These are phyloP conservation scores for Boletus rex-veris DNA, from an alignment of 768 basidiomycete species.

Conservation along the genomic window DNA sequence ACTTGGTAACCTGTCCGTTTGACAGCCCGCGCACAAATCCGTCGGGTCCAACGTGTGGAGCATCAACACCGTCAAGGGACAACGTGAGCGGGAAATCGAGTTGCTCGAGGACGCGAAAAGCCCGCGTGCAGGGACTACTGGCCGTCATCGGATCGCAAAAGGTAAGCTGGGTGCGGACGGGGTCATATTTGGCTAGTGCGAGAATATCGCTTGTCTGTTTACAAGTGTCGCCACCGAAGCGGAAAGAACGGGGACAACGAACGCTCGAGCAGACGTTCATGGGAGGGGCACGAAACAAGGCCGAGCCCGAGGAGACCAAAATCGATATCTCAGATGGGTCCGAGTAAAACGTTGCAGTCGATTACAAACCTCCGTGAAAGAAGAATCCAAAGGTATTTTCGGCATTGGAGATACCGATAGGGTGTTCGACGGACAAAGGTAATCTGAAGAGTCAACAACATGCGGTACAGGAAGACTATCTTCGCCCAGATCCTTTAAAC, in stretches of 20 bases:
- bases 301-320: slow-evolving; percentile 1
- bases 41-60: slow-evolving; percentile 6
- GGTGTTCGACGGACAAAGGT: not conserved
- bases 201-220: slow-evolving; percentile 7
- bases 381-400: not conserved
- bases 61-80: slow-evolving; percentile 6
- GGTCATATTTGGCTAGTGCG: slow-evolving; percentile 6
- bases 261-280: slow-evolving; percentile 1
- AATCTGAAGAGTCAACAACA: not conserved
- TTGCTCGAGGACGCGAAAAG: slow-evolving; percentile 7
- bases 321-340: slow-evolving; percentile 8
- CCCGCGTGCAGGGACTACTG: not conserved
- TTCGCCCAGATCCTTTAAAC: not conserved
- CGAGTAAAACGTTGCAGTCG: not conserved
- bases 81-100: slow-evolving; percentile 9
- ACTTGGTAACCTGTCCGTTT: too few relatives aligned
- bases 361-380: not conserved
- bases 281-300: slow-evolving; percentile 4
- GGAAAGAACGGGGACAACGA: slow-evolving; percentile 7
- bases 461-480: not conserved
- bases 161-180: not conserved
- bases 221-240: not conserved
- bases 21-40: slow-evolving; percentile 7
- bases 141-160: slow-evolving; percentile 9
- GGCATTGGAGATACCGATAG: not conserved